phyloP scores from a whole-genome alignment of 2,329 filamentous ascomycete species.

The Rhynchosporium agropyri region DNA sequence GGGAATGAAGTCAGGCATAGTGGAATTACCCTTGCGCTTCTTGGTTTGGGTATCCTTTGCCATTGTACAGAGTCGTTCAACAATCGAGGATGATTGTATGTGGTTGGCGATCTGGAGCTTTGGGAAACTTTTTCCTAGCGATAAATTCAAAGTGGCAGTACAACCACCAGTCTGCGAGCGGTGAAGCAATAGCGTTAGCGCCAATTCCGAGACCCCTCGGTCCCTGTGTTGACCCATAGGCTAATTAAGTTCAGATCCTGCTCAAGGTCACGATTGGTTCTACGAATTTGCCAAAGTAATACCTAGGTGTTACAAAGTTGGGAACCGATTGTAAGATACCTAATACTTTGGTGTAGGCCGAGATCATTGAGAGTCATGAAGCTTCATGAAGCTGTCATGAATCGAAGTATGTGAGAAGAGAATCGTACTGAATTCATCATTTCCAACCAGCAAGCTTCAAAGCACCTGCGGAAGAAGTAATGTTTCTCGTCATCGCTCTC shows the following conservation, averaged over 20 bases:
- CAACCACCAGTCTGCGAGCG: constrained; percentile 9
- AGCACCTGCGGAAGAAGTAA: no score
- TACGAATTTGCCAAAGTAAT: no score
- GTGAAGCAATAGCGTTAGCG: neutral
- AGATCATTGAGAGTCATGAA: no score
- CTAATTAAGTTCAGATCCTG: neutral
- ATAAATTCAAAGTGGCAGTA: constrained; percentile 6
- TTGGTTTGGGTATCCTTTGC: constrained; percentile 55
- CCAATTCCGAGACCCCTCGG: neutral
- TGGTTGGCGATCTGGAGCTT: neutral
- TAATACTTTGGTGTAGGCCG: no score
- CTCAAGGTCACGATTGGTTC: no score
- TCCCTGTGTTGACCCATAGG: neutral
- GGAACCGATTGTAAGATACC: no score
- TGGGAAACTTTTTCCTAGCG: constrained; percentile 20
- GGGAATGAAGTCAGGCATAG: neutral
- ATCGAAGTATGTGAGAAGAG: no score
- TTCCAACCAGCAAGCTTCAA: no score
- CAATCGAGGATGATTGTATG: neutral
- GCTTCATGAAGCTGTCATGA: no score
- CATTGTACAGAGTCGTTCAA: constrained; percentile 46
- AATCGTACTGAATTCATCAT: no score
- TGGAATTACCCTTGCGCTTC: constrained; percentile 55
- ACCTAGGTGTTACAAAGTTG: no score
- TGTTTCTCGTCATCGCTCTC: no score